Evolutionary conservation across 139 green algal species (phyloP).

Genomic region (Picochlorum sp.): DNA sequence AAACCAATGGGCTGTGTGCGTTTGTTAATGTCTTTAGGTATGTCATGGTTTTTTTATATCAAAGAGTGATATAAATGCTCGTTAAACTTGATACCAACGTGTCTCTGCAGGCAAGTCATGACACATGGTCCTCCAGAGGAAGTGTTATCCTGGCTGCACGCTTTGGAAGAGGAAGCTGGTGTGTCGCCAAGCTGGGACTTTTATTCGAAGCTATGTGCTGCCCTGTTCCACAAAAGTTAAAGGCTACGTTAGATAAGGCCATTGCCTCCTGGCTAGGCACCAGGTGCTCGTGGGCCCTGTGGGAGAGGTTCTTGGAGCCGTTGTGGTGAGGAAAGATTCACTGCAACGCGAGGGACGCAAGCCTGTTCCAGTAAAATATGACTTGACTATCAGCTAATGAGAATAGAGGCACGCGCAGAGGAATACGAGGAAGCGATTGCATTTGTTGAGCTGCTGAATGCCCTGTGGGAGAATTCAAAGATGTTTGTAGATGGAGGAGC

Average conservation of each 20-base stretch:
- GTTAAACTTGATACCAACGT: neutral
- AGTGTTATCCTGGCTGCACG: conserved; percentile 23
- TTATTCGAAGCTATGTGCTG: conserved; percentile 76
- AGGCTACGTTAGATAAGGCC: conserved; percentile 41
- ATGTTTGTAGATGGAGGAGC: conserved; percentile 35
- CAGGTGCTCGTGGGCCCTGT: conserved; percentile 36
- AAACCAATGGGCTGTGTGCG: conserved; percentile 27
- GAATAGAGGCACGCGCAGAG: conserved; percentile 49
- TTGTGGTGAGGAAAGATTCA: conserved; percentile 32
- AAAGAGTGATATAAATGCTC: too few species aligned
- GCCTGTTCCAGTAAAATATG: conserved; percentile 18
- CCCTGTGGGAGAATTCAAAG: conserved; percentile 29
- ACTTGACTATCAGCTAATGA: conserved; percentile 67
- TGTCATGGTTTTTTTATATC: neutral
- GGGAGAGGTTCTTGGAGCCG: conserved; percentile 51
- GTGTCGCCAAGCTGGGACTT: conserved; percentile 53
- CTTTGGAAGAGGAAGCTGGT: conserved; percentile 31
- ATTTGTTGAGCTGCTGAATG: conserved; percentile 62
- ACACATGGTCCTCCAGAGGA: conserved; percentile 17
- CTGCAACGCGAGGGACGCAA: neutral
- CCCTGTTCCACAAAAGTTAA: conserved; percentile 50
- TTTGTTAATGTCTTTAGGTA: conserved; percentile 32
- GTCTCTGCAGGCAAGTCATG: conserved; percentile 28
- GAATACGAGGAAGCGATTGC: conserved; percentile 60
- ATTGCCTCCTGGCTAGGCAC: conserved; percentile 39